Percentiles rank a stretch among this genome's conserved stretches.
phyloP scores from a whole-genome alignment of 1,139 yeast genomes.

The Meyerozyma sp. region DNA sequence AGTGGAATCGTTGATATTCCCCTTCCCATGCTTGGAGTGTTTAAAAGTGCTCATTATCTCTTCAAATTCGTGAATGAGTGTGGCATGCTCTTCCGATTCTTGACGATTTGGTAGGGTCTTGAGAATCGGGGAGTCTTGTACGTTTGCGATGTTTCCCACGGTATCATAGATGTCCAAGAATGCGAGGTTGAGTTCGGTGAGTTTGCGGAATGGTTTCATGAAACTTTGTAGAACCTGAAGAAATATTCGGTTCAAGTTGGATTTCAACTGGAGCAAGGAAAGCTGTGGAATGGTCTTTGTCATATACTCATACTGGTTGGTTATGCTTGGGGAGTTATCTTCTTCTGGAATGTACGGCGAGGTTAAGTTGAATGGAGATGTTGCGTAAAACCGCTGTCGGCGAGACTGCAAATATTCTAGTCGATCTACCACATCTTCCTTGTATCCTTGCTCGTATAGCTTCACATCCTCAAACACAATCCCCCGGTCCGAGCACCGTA shows the following conservation, averaged over 20 bases:
- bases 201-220: conserved; percentile 25
- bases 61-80: conserved; percentile 29
- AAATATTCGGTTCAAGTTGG: conserved; percentile 31
- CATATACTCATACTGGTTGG: background rate
- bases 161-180: conserved; percentile 25
- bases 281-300: conserved; percentile 18
- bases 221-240: conserved; percentile 29
- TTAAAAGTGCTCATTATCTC: conserved; percentile 17
- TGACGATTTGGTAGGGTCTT: conserved; percentile 21
- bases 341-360: conserved; percentile 19
- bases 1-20: conserved; percentile 12
- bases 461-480: conserved; percentile 25
- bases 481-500: conserved; percentile 25
- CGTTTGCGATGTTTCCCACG: conserved; percentile 20
- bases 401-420: conserved; percentile 15
- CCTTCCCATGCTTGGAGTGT: conserved; percentile 7
- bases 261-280: conserved; percentile 27
- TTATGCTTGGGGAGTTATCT: conserved; percentile 4
- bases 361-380: conserved; percentile 25
- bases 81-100: conserved; percentile 28
- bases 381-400: conserved; percentile 19
- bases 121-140: conserved; percentile 12
- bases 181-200: conserved; percentile 21
- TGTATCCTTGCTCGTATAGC: conserved; percentile 29
- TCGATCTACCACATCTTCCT: conserved; percentile 21